A percentile compares a stretch with the other conserved stretches of the same genome.
Conservation (phyloP, 1,139 yeast genomes). For the Kluyveromyces marxianus region DNA sequence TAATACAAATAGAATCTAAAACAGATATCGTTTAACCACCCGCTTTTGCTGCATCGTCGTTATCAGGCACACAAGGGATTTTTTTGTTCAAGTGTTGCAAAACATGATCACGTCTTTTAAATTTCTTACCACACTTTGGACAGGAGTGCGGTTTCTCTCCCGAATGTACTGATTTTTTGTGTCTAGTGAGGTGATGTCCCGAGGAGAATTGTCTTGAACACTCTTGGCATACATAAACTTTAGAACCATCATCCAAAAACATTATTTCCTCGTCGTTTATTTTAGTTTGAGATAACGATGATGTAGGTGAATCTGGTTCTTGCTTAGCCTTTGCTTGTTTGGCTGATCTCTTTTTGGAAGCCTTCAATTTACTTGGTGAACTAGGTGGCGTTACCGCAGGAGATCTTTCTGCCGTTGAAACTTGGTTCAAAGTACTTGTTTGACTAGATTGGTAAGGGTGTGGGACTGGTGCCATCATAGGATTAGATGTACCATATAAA, state of each 20-base stretch:
- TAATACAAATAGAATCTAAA: neutral
- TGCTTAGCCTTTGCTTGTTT: neutral
- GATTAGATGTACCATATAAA: slow-evolving; percentile 15
- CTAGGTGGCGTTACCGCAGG: slow-evolving; percentile 15
- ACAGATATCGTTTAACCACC: neutral
- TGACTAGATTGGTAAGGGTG: slow-evolving; percentile 14
- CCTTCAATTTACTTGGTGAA: slow-evolving; percentile 8
- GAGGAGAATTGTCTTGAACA: slow-evolving; percentile 32
- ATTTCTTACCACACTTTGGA: slow-evolving; percentile 32
- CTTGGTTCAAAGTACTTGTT: slow-evolving; percentile 18
- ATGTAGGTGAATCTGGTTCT: slow-evolving; percentile 9
- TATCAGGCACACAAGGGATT: slow-evolving; percentile 24
- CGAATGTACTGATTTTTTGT: slow-evolving; percentile 32
- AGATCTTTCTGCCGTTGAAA: slow-evolving; percentile 17
- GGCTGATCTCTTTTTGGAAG: neutral
- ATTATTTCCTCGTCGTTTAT: slow-evolving; percentile 27
- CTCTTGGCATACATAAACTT: slow-evolving; percentile 30
- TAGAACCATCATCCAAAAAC: slow-evolving; percentile 27
- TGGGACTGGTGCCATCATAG: slow-evolving; percentile 16
- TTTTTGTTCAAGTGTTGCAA: slow-evolving; percentile 32
- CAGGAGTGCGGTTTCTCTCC: slow-evolving; percentile 33
- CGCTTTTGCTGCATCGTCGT: slow-evolving; percentile 3
- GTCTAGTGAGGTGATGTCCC: slow-evolving; percentile 33
- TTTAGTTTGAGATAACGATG: slow-evolving; percentile 9
- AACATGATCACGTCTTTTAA: slow-evolving; percentile 33